phyloP scores from a whole-genome alignment of 2,329 filamentous ascomycete species.

The Alternaria incomplexa region DNA sequence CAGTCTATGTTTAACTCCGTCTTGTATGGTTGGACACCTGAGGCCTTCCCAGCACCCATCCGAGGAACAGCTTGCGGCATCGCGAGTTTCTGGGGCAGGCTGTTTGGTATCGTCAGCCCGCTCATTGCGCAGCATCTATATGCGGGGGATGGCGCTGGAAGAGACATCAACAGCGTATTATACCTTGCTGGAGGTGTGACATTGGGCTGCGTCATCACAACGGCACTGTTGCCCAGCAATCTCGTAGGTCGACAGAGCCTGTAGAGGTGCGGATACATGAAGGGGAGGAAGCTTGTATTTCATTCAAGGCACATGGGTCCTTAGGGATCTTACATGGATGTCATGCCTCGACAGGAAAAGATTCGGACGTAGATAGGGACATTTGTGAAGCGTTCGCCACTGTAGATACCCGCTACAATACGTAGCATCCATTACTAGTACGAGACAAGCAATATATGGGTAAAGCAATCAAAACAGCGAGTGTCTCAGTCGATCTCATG shows the following conservation, averaged over 20 bases:
- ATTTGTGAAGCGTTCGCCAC: background rate
- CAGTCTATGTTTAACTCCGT: slow-evolving; percentile 61
- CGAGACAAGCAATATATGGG: background rate
- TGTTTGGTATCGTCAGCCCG: slow-evolving; percentile 65
- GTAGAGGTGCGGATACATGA: background rate
- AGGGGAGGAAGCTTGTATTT: background rate
- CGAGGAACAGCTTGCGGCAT: slow-evolving; percentile 61
- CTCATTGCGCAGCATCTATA: slow-evolving; percentile 59
- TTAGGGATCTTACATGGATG: background rate
- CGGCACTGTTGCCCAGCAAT: slow-evolving; percentile 56
- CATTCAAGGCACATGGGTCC: background rate
- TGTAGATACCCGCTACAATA: slow-evolving; percentile 1
- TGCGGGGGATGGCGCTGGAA: slow-evolving; percentile 33
- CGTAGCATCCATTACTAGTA: background rate
- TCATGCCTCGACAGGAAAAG: background rate
- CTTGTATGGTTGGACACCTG: slow-evolving; percentile 60
- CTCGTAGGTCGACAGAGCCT: slow-evolving; percentile 32
- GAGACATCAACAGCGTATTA: slow-evolving; percentile 58
- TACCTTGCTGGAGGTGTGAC: slow-evolving; percentile 64
- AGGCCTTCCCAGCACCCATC: slow-evolving; percentile 59
- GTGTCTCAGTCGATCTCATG: background rate
- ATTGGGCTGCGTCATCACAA: slow-evolving; percentile 59
- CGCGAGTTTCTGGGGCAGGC: slow-evolving; percentile 64
- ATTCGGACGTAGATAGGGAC: background rate
- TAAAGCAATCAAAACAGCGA: background rate